Conservation (phyloP, 176 grass and related monocot genomes). For the Triticum urartu region DNA sequence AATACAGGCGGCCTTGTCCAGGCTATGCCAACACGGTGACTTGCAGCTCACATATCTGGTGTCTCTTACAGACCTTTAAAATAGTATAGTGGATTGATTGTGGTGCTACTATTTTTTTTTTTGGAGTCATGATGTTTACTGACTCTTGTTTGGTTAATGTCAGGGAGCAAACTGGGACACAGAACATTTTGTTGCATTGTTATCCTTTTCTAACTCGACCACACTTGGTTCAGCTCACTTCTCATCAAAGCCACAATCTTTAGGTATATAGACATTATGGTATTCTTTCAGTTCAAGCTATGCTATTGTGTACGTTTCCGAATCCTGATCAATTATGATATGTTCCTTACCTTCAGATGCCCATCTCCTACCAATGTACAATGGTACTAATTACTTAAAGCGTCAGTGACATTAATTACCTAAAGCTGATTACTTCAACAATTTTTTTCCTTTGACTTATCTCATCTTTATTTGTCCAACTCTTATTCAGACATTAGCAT, state of each 20-base stretch:
- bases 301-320: too few relatives aligned
- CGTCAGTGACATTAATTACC: too few relatives aligned
- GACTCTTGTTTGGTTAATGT: constrained; percentile 28
- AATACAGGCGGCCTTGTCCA: too few relatives aligned
- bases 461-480: too few relatives aligned
- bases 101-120: background rate
- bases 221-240: constrained; percentile 89
- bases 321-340: too few relatives aligned
- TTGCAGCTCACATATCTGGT: background rate
- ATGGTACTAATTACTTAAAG: too few relatives aligned
- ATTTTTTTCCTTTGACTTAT: too few relatives aligned
- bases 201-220: constrained; percentile 87
- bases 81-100: background rate
- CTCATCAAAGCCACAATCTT: constrained; percentile 56
- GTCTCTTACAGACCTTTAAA: background rate
- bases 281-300: too few relatives aligned
- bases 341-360: constrained; percentile 60
- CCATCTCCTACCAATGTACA: constrained; percentile 23
- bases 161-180: constrained; percentile 87
- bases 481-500: too few relatives aligned
- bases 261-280: too few relatives aligned
- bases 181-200: constrained; percentile 64
- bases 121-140: constrained; percentile 2
- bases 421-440: too few relatives aligned
- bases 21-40: too few relatives aligned